A percentile compares a stretch with the other conserved stretches of the same genome.
Conservation (phyloP, 305 asterid species). For the Fraxinus velutina region DNA sequence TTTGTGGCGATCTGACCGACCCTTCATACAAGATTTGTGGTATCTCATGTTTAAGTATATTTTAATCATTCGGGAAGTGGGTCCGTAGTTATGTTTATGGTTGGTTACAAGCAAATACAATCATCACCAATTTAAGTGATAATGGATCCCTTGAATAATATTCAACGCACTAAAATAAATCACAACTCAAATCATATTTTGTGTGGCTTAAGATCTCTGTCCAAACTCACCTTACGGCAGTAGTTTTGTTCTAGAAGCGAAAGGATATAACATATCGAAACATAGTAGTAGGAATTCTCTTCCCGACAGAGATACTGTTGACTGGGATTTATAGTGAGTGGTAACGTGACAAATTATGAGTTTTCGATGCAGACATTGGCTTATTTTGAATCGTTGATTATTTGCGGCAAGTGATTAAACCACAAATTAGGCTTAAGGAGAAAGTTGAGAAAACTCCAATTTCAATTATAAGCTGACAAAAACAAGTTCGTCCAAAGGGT, state of each 20-base stretch:
- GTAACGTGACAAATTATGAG: constrained; percentile 5
- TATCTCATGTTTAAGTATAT: neutral
- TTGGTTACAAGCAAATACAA: neutral
- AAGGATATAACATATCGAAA: neutral
- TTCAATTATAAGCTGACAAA: constrained; percentile 21
- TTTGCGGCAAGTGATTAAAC: constrained; percentile 8
- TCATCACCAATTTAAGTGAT: neutral
- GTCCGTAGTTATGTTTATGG: neutral
- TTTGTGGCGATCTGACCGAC: neutral
- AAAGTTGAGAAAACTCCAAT: neutral
- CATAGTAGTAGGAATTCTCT: neutral
- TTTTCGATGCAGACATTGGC: constrained; percentile 24
- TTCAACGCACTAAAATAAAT: no score
- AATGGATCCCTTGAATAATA: neutral
- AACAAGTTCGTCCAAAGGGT: constrained; percentile 21
- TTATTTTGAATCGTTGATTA: neutral
- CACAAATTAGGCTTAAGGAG: neutral
- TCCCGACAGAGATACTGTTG: constrained; percentile 6
- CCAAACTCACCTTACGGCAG: neutral
- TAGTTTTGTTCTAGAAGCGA: neutral
- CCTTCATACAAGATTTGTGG: neutral
- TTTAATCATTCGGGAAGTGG: neutral
- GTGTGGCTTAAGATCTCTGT: neutral
- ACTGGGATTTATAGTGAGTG: constrained; percentile 12
- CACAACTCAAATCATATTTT: neutral